A percentile compares a stretch with the other conserved stretches of the same genome.
phyloP scores from a whole-genome alignment of 164 flowering plant genomes.

The Platanus orientalis region DNA sequence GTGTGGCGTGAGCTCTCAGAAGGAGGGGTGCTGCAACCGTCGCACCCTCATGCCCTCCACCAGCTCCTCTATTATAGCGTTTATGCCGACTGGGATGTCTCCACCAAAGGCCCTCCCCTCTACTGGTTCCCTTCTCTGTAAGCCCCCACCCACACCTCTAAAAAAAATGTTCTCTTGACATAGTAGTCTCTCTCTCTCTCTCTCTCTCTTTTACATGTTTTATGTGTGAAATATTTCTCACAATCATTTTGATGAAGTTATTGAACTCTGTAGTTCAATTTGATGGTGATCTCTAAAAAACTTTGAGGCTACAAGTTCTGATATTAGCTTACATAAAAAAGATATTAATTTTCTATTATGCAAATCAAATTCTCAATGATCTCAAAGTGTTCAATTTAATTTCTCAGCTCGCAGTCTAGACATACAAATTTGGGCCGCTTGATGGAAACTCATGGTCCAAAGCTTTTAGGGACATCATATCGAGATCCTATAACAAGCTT shows the following conservation, averaged over 20 bases:
- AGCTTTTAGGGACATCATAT: conserved; percentile 61
- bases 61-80: conserved; percentile 75
- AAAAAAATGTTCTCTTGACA: too few relatives aligned
- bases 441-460: conserved; percentile 69
- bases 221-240: not conserved
- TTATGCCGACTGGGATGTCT: conserved; percentile 55
- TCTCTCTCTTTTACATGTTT: not conserved
- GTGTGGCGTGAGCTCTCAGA: conserved; percentile 51
- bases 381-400: conserved; percentile 1
- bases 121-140: conserved; percentile 96
- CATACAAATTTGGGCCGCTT: conserved; percentile 63
- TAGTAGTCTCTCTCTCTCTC: not conserved
- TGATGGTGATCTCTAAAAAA: too few relatives aligned
- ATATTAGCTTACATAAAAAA: too few relatives aligned
- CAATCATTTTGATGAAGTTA: too few relatives aligned
- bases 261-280: too few relatives aligned
- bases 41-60: conserved; percentile 67
- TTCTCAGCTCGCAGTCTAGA: conserved; percentile 46
- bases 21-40: conserved; percentile 52
- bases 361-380: not conserved
- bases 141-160: conserved; percentile 5
- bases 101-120: conserved; percentile 65
- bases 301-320: too few relatives aligned
- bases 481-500: conserved; percentile 81
- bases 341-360: too few relatives aligned